Evolutionary conservation across 1,139 yeast species (phyloP).

Genomic region (Hemisphaericaspora xylofermentans): DNA sequence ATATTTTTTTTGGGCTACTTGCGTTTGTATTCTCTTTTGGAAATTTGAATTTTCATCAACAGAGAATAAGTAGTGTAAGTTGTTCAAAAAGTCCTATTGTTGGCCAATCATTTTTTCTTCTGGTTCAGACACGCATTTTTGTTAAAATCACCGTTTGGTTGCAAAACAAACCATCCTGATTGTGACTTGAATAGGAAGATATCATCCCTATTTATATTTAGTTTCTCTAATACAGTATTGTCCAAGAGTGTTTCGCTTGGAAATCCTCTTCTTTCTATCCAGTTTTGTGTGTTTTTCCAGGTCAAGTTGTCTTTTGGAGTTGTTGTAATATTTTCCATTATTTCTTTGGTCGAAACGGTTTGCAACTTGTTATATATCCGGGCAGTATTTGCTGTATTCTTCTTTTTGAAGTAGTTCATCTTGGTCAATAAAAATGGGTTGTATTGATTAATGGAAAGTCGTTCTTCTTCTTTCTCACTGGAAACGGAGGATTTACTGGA

Average conservation of each 20-base stretch:
- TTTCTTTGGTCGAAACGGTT: constrained; percentile 3
- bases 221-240: neutral
- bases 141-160: neutral
- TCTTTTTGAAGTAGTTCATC: constrained; percentile 13
- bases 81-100: neutral
- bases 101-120: constrained; percentile 4
- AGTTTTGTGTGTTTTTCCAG: constrained; percentile 8
- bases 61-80: neutral
- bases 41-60: neutral
- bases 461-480: neutral
- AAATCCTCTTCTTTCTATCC: constrained; percentile 12
- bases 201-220: neutral
- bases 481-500: constrained; percentile 1
- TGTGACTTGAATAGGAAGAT: neutral
- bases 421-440: constrained; percentile 14
- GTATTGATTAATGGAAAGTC: constrained; percentile 6
- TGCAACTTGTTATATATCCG: constrained; percentile 5
- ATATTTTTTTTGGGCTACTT: constrained; percentile 6
- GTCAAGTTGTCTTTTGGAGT: constrained; percentile 1
- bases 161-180: constrained; percentile 1
- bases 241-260: constrained; percentile 8
- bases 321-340: neutral
- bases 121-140: constrained; percentile 4
- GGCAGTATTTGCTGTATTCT: constrained; percentile 4
- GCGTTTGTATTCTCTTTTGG: constrained; percentile 3